These are phyloP conservation scores for Mycosphaerella sp. DNA, from an alignment of 2,329 filamentous ascomycete species.

Conservation along the genomic window DNA sequence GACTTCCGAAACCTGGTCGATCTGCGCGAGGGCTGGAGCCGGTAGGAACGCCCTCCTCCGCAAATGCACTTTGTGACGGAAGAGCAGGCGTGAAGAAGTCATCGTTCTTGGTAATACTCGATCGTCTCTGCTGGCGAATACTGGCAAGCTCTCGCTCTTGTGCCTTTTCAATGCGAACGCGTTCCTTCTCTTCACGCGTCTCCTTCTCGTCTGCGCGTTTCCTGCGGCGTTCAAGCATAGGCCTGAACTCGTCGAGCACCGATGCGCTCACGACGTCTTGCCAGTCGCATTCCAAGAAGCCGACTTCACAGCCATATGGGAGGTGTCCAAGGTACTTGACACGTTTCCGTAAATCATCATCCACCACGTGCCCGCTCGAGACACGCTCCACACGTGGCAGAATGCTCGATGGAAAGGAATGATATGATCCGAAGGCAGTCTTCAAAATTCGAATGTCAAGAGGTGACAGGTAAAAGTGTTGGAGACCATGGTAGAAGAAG, in stretches of 20 bases:
- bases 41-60: constrained; percentile 22
- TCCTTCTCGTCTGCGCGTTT: constrained; percentile 79
- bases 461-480: constrained; percentile 83
- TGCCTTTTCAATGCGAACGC: constrained; percentile 71
- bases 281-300: constrained; percentile 91
- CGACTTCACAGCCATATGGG: constrained; percentile 84
- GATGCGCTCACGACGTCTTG: constrained; percentile 75
- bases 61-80: constrained; percentile 27
- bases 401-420: constrained; percentile 75
- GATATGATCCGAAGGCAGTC: constrained; percentile 77
- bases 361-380: constrained; percentile 78
- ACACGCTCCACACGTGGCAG: constrained; percentile 84
- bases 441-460: constrained; percentile 90
- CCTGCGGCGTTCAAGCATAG: constrained; percentile 68
- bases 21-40: constrained; percentile 50
- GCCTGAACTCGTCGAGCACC: constrained; percentile 67
- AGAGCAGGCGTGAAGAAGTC: constrained; percentile 28
- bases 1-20: constrained; percentile 57
- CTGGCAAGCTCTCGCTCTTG: constrained; percentile 65
- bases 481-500: constrained; percentile 81
- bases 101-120: constrained; percentile 45
- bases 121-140: constrained; percentile 54
- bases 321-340: constrained; percentile 84
- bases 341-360: constrained; percentile 74
- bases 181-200: constrained; percentile 76